Conservation (phyloP, 306 rosid genomes). For the Pterocarpus macrocarpus region DNA sequence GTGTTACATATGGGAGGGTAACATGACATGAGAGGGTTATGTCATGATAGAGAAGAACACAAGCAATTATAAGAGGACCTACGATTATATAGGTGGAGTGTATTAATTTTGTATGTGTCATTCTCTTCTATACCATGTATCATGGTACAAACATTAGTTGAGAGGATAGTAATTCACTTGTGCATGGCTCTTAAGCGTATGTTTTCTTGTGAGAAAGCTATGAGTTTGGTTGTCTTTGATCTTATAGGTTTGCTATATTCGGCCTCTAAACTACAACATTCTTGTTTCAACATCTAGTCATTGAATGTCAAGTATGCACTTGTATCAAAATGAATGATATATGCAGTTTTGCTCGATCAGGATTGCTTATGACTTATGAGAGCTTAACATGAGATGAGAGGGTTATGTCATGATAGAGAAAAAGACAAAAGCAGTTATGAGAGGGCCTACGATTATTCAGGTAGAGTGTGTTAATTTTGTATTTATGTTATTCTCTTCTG, state of each 20-base stretch:
- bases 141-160: not conserved
- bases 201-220: too few species aligned
- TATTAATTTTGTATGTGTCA: not conserved
- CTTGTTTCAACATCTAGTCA: not conserved
- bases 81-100: too few species aligned
- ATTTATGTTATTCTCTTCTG: not conserved
- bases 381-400: not conserved
- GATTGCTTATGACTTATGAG: not conserved
- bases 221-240: not conserved
- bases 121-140: not conserved
- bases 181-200: not conserved
- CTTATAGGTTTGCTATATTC: not conserved
- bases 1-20: too few species aligned
- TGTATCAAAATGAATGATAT: not conserved
- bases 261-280: conserved; percentile 2
- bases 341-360: not conserved
- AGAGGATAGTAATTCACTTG: not conserved
- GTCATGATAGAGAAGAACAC: not conserved
- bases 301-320: not conserved
- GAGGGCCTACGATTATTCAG: too few species aligned
- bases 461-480: not conserved
- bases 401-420: not conserved
- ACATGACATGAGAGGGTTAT: not conserved
- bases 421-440: not conserved
- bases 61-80: not conserved